phyloP scores from a whole-genome alignment of 306 rosid species.

The Trifolium pratense region DNA sequence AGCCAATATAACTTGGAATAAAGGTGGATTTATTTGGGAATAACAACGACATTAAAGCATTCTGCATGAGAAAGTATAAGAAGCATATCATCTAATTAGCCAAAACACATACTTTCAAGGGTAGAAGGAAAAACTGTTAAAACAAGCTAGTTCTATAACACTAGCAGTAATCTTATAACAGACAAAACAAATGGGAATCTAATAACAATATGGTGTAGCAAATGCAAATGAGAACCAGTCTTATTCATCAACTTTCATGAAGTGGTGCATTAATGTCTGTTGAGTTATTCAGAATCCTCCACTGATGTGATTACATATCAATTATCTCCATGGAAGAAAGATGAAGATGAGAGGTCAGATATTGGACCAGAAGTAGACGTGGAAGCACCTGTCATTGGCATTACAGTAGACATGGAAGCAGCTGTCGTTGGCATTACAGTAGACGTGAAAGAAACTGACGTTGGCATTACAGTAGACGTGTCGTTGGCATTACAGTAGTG shows the following conservation, averaged over 20 bases:
- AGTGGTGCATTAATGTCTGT: conserved; percentile 70
- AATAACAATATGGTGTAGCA: no score
- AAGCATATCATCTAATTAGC: conserved; percentile 54
- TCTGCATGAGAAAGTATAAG: conserved; percentile 52
- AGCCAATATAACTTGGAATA: conserved; percentile 48
- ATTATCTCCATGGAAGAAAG: conserved; percentile 61
- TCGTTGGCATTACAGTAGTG: no score
- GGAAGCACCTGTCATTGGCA: background rate
- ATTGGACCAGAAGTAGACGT: background rate
- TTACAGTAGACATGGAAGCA: background rate
- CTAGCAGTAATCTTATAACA: no score
- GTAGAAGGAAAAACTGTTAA: background rate
- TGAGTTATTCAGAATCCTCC: conserved; percentile 56
- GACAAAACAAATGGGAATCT: no score
- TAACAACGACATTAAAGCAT: conserved; percentile 54
- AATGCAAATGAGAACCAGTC: no score
- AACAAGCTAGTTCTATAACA: conserved; percentile 10
- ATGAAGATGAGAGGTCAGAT: no score
- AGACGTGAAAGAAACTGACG: no score
- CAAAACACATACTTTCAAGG: conserved; percentile 39
- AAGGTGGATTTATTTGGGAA: conserved; percentile 40
- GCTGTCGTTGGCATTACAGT: no score
- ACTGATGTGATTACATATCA: conserved; percentile 53
- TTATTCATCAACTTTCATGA: no score
- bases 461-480: no score